phyloP scores from a whole-genome alignment of 768 basidiomycete genomes.

The Boletus reticuloceps region DNA sequence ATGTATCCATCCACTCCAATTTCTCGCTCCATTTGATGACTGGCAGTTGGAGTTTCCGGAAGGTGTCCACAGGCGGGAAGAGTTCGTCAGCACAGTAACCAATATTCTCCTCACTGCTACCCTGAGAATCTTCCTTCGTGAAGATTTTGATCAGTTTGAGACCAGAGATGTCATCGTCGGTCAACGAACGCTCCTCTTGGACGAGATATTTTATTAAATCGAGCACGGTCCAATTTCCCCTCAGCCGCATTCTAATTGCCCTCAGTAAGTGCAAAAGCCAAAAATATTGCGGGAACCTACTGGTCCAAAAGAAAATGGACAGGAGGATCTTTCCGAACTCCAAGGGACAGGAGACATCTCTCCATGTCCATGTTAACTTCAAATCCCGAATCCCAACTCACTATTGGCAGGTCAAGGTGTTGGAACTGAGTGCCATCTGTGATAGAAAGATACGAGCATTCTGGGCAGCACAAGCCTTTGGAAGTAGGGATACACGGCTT shows the following conservation, averaged over 20 bases:
- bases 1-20: conserved; percentile 68
- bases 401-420: background rate
- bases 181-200: background rate
- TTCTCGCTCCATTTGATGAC: conserved; percentile 79
- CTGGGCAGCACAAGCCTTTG: conserved; percentile 63
- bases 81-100: conserved; percentile 68
- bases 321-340: background rate
- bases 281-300: background rate
- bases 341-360: background rate
- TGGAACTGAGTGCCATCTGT: conserved; percentile 48
- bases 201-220: background rate
- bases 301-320: background rate
- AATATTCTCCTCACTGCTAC: conserved; percentile 29
- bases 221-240: no score
- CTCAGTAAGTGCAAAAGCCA: background rate
- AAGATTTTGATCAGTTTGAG: background rate
- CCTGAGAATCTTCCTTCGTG: conserved; percentile 9
- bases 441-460: conserved; percentile 74
- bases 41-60: conserved; percentile 69
- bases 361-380: background rate
- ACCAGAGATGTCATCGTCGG: background rate
- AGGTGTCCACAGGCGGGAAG: conserved; percentile 75
- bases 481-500: conserved; percentile 45
- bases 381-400: conserved; percentile 37
- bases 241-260: background rate